A percentile compares a stretch with the other conserved stretches of the same genome.
These are phyloP conservation scores for Candida anutae DNA, from an alignment of 1,139 yeast genomes.

Conservation along the genomic window DNA sequence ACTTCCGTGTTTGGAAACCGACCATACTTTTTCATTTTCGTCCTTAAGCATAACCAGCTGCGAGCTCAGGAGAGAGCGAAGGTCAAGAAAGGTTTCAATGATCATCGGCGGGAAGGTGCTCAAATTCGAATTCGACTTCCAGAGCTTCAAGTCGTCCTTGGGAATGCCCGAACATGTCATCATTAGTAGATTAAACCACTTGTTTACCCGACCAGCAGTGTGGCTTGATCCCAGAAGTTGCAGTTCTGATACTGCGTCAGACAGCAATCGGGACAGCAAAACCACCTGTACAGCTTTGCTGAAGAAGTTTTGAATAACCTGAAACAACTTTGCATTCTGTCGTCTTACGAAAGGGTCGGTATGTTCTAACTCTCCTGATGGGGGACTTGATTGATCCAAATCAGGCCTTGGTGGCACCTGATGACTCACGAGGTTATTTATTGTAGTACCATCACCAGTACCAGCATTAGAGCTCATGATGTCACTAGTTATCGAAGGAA, in stretches of 20 bases:
- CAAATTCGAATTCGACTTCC: constrained; percentile 44
- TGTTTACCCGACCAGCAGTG: constrained; percentile 26
- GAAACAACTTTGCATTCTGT: constrained; percentile 27
- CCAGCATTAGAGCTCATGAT: no score
- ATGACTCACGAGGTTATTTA: no score
- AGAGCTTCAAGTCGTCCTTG: constrained; percentile 51
- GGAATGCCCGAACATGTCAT: constrained; percentile 33
- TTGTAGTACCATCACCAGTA: no score
- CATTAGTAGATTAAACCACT: constrained; percentile 67
- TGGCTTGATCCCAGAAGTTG: constrained; percentile 3
- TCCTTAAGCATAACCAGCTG: constrained; percentile 56
- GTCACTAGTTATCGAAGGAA: no score
- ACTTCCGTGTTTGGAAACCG: constrained; percentile 40
- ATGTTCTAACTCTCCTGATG: no score
- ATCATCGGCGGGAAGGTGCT: constrained; percentile 64
- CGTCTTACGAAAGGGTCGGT: constrained; percentile 9
- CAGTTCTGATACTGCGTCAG: constrained; percentile 1
- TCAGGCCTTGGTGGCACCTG: no score
- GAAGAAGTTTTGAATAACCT: constrained; percentile 60
- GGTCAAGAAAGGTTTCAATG: constrained; percentile 75
- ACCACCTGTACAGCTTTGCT: constrained; percentile 62
- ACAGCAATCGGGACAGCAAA: constrained; percentile 11
- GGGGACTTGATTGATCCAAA: no score
- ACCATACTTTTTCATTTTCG: constrained; percentile 44
- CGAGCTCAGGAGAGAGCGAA: constrained; percentile 49